Evolutionary conservation across 176 grass and related monocot genomes (phyloP).

Genomic region (Metroxylon sagu): DNA sequence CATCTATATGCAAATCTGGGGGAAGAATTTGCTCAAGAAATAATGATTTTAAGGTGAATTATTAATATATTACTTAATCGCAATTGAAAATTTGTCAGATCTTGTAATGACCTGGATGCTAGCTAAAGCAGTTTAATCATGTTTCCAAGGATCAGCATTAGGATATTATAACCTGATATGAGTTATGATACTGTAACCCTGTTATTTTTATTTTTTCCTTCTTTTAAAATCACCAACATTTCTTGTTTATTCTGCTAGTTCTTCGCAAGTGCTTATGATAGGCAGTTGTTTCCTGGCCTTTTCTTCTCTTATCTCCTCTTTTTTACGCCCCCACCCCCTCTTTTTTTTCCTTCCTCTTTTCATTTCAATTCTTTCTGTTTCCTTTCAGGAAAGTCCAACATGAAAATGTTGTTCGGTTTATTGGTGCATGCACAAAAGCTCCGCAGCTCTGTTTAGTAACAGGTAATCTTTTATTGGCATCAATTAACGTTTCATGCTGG

Average conservation of each 20-base stretch:
- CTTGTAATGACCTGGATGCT: not conserved
- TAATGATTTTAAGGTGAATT: conserved; percentile 85
- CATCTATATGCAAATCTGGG: conserved; percentile 77
- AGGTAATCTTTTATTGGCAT: conserved; percentile 40
- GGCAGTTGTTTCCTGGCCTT: no score
- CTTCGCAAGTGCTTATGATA: no score
- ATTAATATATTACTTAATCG: not conserved
- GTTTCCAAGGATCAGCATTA: no score
- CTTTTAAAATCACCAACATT: no score
- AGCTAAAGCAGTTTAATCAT: not conserved
- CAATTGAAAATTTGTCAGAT: not conserved
- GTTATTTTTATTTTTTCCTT: no score
- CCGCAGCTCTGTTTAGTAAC: conserved; percentile 88
- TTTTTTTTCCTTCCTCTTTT: conserved; percentile 1
- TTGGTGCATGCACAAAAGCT: conserved; percentile 89
- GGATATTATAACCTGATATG: no score
- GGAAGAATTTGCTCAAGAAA: conserved; percentile 88
- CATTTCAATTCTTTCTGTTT: conserved; percentile 13
- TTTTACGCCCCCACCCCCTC: no score
- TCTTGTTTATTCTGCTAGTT: no score
- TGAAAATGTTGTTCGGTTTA: conserved; percentile 92
- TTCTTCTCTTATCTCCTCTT: no score
- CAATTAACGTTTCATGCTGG: not conserved
- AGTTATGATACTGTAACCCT: no score
- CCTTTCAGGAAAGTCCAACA: conserved; percentile 91